phyloP scores from a whole-genome alignment of 768 basidiomycete genomes.

The Mycena indigotica region DNA sequence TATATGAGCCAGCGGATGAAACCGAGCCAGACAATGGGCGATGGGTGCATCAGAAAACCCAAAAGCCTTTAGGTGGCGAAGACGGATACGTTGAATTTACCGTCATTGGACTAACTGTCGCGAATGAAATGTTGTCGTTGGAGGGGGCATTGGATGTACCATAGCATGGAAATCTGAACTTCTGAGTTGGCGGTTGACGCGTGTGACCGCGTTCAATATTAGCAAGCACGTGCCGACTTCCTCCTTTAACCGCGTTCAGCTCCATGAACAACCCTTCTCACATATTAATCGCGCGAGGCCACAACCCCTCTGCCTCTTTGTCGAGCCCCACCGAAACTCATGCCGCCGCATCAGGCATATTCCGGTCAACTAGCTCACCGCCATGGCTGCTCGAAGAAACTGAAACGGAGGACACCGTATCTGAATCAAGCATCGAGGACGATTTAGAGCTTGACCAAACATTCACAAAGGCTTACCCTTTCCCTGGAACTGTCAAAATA shows the following conservation, averaged over 20 bases:
- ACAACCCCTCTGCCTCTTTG: slow-evolving; percentile 77
- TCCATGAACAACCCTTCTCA: slow-evolving; percentile 79
- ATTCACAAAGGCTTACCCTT: slow-evolving; percentile 64
- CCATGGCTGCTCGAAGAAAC: slow-evolving; percentile 80
- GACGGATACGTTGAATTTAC: slow-evolving; percentile 77
- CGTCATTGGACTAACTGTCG: slow-evolving; percentile 84
- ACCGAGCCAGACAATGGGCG: slow-evolving; percentile 50
- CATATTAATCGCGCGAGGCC: slow-evolving; percentile 82
- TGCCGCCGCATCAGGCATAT: slow-evolving; percentile 83
- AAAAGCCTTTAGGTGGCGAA: slow-evolving; percentile 65
- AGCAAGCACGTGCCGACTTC: background rate
- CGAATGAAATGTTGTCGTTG: slow-evolving; percentile 92
- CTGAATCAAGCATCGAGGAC: slow-evolving; percentile 67
- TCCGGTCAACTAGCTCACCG: slow-evolving; percentile 77
- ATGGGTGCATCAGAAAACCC: slow-evolving; percentile 79
- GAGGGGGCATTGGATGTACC: slow-evolving; percentile 76
- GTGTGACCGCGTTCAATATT: no score
- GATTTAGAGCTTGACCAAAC: slow-evolving; percentile 80
- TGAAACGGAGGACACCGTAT: slow-evolving; percentile 68
- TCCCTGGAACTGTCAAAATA: slow-evolving; percentile 90
- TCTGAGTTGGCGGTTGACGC: no score
- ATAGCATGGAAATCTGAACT: slow-evolving; percentile 61
- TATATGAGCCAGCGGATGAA: slow-evolving; percentile 75
- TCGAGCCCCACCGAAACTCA: slow-evolving; percentile 88
- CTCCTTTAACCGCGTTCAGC: background rate